phyloP scores from a whole-genome alignment of 1,284 basidiomycete species.

The Cryptococcus wingfieldii region DNA sequence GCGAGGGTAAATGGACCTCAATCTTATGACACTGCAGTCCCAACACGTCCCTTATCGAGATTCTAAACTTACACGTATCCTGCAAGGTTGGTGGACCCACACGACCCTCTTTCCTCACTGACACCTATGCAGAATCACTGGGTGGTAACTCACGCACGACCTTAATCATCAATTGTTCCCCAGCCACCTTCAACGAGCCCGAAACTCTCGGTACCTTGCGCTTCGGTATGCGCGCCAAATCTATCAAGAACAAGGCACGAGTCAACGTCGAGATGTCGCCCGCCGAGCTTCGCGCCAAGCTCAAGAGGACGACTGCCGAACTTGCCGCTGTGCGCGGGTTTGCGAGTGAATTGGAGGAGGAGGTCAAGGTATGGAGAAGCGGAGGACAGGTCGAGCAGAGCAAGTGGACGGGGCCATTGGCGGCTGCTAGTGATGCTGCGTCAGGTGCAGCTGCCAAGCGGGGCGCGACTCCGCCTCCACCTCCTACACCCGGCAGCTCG shows the following conservation, averaged over 20 bases:
- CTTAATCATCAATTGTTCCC: constrained; percentile 98
- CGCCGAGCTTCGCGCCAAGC: constrained; percentile 84
- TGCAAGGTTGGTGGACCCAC: constrained; percentile 59
- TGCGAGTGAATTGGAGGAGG: constrained; percentile 83
- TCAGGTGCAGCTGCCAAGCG: constrained; percentile 49
- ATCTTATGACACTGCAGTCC: constrained; percentile 56
- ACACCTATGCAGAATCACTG: constrained; percentile 65
- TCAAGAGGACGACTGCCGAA: constrained; percentile 85
- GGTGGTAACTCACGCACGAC: constrained; percentile 99
- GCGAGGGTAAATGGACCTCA: neutral
- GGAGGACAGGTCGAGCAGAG: constrained; percentile 81
- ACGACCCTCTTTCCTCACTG: neutral
- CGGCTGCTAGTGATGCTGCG: constrained; percentile 8
- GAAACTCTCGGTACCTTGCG: constrained; percentile 97
- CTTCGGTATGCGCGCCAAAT: constrained; percentile 98
- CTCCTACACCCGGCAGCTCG: constrained; percentile 57
- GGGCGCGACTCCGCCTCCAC: constrained; percentile 60
- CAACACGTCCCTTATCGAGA: constrained; percentile 98
- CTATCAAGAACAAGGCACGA: constrained; percentile 98
- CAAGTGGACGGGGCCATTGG: constrained; percentile 64
- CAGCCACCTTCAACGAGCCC: constrained; percentile 91
- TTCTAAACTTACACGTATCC: constrained; percentile 96
- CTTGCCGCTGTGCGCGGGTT: constrained; percentile 80
- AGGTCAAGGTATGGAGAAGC: constrained; percentile 83
- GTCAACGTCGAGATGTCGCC: constrained; percentile 98